Evolutionary conservation across 129 eudicot genomes (phyloP), one percentile per base, ranked within the genome.

Genomic region (Calendula officinalis): DNA sequence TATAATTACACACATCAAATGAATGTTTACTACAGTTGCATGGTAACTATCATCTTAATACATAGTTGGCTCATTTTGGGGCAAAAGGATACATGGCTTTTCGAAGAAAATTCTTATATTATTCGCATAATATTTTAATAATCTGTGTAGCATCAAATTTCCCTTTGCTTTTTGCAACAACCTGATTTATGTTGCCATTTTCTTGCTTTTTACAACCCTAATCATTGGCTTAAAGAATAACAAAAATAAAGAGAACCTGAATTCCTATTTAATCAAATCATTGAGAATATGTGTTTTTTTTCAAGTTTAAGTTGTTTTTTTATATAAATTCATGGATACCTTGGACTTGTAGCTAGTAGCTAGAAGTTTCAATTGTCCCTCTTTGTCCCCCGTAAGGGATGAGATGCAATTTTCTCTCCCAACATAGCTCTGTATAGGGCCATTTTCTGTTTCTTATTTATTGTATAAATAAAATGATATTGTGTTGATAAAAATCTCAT

Each of bases 361-460:
- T 22, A 22, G 30, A 22, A 22, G 30, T 22, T 22, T 22, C 30
- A 22, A 22, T 22, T 22, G 30, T 22, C 30, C 30, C 30, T 22
- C 30, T 22, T 22, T 22, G 30, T 22, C 44, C 66, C 74, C 66
- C 74, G 44, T 45, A 41, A 69, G 56, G 71, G 38, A 68, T 44
- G 65, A 37, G 73, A 4, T 56, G 56, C 56, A 43, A 56, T 43
- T 68, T 64, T 68, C 46, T 68, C 56, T 68, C 73, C 64, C 64
- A 50, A 60, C 60, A 8, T 66, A 12, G 47, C 30, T 22, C 69
- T 15, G 7, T 63, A 13, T 64, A 35, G 41, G 34, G 46, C 16
- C 57, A 64, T 35, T 46, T 33, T 8, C 30, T 3, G 27, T 54
- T 54, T 11, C 11, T 54, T 52, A 12, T 7, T 0, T 53, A 17